Conservation (phyloP, 768 basidiomycete species). For the Candolleomyces eurysporus region DNA sequence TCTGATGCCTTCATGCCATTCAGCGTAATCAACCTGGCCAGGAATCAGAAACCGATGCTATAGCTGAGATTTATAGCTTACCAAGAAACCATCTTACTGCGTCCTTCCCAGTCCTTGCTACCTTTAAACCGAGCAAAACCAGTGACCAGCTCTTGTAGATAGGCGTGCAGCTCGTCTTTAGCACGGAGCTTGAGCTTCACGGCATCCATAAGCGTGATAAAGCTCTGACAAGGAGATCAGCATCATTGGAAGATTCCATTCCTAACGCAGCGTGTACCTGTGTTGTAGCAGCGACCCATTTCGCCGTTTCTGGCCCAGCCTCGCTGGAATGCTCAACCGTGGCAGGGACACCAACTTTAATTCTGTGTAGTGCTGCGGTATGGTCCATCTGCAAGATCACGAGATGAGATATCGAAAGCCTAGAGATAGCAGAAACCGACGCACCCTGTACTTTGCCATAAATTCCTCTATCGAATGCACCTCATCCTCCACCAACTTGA, state of each 20-base stretch:
- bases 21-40: constrained; percentile 67
- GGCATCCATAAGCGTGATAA: constrained; percentile 99
- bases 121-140: not conserved
- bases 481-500: constrained; percentile 90
- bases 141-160: not conserved
- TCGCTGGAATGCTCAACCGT: constrained; percentile 33
- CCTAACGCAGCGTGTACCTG: not conserved
- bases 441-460: constrained; percentile 82
- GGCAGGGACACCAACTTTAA: constrained; percentile 51
- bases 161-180: not conserved
- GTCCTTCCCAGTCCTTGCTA: constrained; percentile 94
- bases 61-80: constrained; percentile 30
- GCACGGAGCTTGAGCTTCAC: constrained; percentile 47
- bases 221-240: constrained; percentile 46
- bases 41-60: not conserved
- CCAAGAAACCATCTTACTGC: constrained; percentile 93
- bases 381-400: constrained; percentile 70
- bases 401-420: not conserved
- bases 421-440: not conserved
- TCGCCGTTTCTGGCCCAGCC: constrained; percentile 88
- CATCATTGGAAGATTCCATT: not conserved
- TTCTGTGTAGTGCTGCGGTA: constrained; percentile 86
- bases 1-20: constrained; percentile 98
- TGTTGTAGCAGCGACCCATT: constrained; percentile 92
- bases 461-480: constrained; percentile 86